Base-by-base conservation (phyloP, 2,329 filamentous ascomycete species). In the Zasmidium citrigriseum region DNA sequence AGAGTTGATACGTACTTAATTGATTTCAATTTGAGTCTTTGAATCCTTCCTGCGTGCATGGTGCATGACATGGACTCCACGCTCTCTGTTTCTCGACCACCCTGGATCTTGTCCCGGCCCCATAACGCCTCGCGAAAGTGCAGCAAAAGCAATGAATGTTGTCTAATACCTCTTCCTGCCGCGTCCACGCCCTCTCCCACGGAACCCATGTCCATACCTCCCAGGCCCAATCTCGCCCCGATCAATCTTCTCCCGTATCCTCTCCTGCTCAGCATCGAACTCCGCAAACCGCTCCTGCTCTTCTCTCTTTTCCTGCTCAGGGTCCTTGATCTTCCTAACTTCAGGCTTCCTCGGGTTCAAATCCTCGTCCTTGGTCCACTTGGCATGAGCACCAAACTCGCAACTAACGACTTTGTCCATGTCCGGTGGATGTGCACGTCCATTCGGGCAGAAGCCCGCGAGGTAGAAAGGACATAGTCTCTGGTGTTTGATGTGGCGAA, bases 381-480 rank as follows among this genome's bases (percentile, higher is more conserved):
- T 84, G 2, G 93, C 87, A 75, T 99, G 95, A 4, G 91, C 89
- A 20, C 90, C 90, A 63, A 89, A 85, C 70, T 86, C 87, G 77
- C 95, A 99, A 7, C 80, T 79, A 61, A 75, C 70, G 14, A 74
- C 72, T 46, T 70, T 70, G 53, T 75, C 73, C 21, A 59, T 59
- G 21, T 69, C 71, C 3, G 73, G 72, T 2, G 71, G 70, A 38
- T 71, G 68, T 2, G 66, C 62, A 20, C 72, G 60, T 0, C 88
- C 93, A 55, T 96, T 89, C 0, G 95, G 95, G 73, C 95, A 99
- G 79, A 99, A 99, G 1, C 95, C 95, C 7, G 91, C 91, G 16
- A 98, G 80, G 72, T 96, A 99, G 73, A 89, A 96, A 1, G 82
- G 82, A 72, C 95, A 99, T 5, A 96, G 75, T 64, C 84, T 87